Evolutionary conservation across 2,329 filamentous ascomycete species (phyloP).

Genomic region (Parasarocladium wereldwijsianum): DNA sequence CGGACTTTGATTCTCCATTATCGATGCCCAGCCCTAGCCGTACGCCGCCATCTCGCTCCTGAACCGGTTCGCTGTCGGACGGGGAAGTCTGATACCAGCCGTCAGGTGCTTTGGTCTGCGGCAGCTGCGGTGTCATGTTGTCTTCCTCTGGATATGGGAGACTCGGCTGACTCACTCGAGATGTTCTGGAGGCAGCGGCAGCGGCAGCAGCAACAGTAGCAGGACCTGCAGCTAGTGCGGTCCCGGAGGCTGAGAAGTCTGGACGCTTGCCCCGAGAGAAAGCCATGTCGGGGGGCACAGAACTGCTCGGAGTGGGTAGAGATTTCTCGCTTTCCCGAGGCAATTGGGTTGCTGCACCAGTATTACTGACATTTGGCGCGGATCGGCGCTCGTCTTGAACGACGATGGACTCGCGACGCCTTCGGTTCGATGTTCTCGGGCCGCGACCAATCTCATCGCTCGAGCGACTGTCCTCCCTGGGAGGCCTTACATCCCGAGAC

Average conservation of each 20-base stretch:
- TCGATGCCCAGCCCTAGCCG: too few relatives aligned
- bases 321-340: too few relatives aligned
- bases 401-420: constrained; percentile 19
- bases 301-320: too few relatives aligned
- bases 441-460: constrained; percentile 22
- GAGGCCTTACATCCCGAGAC: constrained; percentile 11
- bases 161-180: constrained; percentile 10
- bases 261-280: too few relatives aligned
- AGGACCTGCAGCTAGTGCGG: not conserved
- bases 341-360: too few relatives aligned
- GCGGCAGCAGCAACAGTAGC: not conserved
- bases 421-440: constrained; percentile 13
- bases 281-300: too few relatives aligned
- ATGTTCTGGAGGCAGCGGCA: not conserved
- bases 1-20: too few relatives aligned
- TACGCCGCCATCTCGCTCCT: too few relatives aligned
- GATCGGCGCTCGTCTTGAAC: constrained; percentile 19
- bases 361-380: constrained; percentile 11
- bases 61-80: too few relatives aligned
- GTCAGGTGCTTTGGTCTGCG: too few relatives aligned
- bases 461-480: constrained; percentile 21
- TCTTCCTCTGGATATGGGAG: constrained; percentile 26
- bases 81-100: too few relatives aligned
- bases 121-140: constrained; percentile 8
- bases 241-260: too few relatives aligned